These are phyloP conservation scores for Trichoderma lentiforme DNA, from an alignment of 2,329 filamentous ascomycete genomes.

Conservation along the genomic window DNA sequence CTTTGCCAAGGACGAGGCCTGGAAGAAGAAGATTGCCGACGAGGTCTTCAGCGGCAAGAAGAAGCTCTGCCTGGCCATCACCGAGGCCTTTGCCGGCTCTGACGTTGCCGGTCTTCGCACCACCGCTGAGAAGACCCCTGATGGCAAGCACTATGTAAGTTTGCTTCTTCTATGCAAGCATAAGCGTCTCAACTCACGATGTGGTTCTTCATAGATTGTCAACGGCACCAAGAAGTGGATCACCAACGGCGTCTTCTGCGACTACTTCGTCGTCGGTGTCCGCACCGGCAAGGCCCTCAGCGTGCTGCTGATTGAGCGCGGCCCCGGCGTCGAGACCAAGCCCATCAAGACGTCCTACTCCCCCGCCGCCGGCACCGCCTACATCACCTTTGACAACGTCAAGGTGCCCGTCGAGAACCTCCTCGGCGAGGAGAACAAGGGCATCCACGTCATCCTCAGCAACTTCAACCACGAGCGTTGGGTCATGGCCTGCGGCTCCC, in stretches of 20 bases:
- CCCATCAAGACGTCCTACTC: slow-evolving; percentile 81
- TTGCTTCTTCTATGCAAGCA: no score
- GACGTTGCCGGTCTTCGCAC: slow-evolving; percentile 79
- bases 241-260: slow-evolving; percentile 74
- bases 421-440: slow-evolving; percentile 79
- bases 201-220: slow-evolving; percentile 42
- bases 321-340: slow-evolving; percentile 72
- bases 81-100: slow-evolving; percentile 78
- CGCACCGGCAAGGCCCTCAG: slow-evolving; percentile 75
- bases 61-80: slow-evolving; percentile 85
- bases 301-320: slow-evolving; percentile 71
- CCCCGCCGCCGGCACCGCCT: slow-evolving; percentile 72
- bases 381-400: slow-evolving; percentile 80
- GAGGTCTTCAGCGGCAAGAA: slow-evolving; percentile 78
- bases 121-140: slow-evolving; percentile 70
- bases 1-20: slow-evolving; percentile 65
- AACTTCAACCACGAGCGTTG: slow-evolving; percentile 90
- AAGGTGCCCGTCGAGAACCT: slow-evolving; percentile 78
- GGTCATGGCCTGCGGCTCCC: slow-evolving; percentile 63
- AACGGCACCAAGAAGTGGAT: slow-evolving; percentile 84
- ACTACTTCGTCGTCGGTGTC: slow-evolving; percentile 82
- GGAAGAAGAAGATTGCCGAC: slow-evolving; percentile 64
- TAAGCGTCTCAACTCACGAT: slow-evolving; percentile 8
- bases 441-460: slow-evolving; percentile 76
- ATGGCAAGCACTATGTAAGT: slow-evolving; percentile 69